Base-by-base conservation (phyloP, 1,139 yeast genomes). In the Kurtzmaniella quercitrusa region DNA sequence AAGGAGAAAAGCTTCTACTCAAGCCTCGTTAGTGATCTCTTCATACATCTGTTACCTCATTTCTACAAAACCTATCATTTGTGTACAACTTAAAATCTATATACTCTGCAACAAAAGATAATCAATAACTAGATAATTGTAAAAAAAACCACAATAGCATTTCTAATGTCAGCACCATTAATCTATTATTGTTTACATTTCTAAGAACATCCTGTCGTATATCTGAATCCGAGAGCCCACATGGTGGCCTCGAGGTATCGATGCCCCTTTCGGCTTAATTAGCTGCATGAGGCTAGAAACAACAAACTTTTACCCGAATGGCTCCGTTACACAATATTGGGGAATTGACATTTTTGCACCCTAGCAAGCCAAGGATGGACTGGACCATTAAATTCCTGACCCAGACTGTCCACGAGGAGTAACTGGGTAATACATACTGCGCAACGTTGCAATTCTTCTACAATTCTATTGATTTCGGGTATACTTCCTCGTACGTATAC, bases 401-500 rank as follows among this genome's bases (percentile, higher is more conserved):
- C 38, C 15, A 17, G 16, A 21, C 16, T 36, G 9, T 19, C 25
- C 5, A 36, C 27, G 12, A 36, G 25, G 10, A 36, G 15, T n/a
- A 36, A n/a, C 19, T 36, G 25, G 19, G 25, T 36, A 8, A 36
- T 19, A 8, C 17, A 19, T 2, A 36, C 15, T 7, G 38, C 19
- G 19, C 6, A 36, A 3, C 17, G 25, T 36, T 19, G 25, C 19
- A 36, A 7, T 12, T 19, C 14, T 6, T 19, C 10, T 10, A n/a
- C 14, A 3, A 36, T 18, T 19, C 15, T 12, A n/a, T 18, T 12
- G 12, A 36, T 19, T 10, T 36, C 38, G 9, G 15, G 27, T n/a
- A 14, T 10, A 19, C 41, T 29, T 5, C 39, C 46, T 25, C 39
- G 34, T 31, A 43, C 33, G 25, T 43, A 43, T 8, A 43, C 33